These are phyloP conservation scores for Mariannaea sp. DNA, from an alignment of 2,329 filamentous ascomycete genomes.

Conservation along the genomic window DNA sequence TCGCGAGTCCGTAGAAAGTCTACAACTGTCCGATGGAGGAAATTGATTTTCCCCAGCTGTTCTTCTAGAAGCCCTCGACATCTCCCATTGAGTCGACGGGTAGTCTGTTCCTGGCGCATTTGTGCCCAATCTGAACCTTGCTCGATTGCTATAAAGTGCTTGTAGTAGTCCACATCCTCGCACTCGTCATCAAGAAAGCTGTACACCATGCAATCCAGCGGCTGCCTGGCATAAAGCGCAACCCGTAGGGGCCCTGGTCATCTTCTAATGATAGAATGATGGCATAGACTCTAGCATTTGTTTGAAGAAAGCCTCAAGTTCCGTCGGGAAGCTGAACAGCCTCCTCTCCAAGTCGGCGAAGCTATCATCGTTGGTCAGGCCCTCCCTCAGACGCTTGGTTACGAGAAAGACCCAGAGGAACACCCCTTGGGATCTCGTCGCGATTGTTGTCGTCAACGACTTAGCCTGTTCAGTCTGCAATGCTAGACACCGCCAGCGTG, in stretches of 20 bases:
- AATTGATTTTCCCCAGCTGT: background rate
- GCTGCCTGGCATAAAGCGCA: background rate
- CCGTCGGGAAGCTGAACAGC: conserved; percentile 5
- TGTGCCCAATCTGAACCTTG: background rate
- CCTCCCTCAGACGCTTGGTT: conserved; percentile 4
- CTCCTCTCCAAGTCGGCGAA: conserved; percentile 4
- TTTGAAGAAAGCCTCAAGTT: conserved; percentile 12
- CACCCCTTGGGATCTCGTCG: conserved; percentile 13
- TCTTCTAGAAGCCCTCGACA: background rate
- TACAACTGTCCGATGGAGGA: background rate
- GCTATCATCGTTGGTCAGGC: background rate
- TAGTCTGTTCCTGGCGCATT: background rate
- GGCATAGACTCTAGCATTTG: conserved; percentile 13
- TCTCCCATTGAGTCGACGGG: background rate
- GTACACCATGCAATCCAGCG: background rate
- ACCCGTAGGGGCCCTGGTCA: conserved; percentile 1
- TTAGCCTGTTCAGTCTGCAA: background rate
- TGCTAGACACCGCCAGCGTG: conserved; percentile 1
- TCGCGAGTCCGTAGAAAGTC: background rate
- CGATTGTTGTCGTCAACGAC: conserved; percentile 1
- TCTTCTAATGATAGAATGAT: background rate
- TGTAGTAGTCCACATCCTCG: background rate
- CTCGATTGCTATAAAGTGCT: background rate
- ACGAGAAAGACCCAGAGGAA: conserved; percentile 31
- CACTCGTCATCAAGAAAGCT: conserved; percentile 9